A percentile compares a stretch with the other conserved stretches of the same genome.
These are phyloP conservation scores for Trichoderma sp. DNA, from an alignment of 2,329 filamentous ascomycete species.

Conservation along the genomic window DNA sequence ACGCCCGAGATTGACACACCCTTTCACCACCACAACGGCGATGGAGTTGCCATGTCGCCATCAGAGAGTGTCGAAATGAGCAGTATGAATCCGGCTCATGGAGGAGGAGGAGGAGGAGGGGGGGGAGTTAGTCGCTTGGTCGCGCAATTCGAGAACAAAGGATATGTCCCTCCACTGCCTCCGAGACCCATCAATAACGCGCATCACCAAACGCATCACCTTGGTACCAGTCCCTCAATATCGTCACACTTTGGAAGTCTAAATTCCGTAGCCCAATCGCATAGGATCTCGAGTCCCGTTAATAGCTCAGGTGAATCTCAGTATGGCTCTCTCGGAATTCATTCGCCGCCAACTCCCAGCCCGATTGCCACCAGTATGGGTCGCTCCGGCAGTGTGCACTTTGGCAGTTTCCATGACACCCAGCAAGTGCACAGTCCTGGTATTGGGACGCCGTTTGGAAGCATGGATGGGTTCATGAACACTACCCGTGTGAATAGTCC, in stretches of 20 bases:
- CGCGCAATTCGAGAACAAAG: conserved; percentile 46
- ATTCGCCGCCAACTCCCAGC: conserved; percentile 37
- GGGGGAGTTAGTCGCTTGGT: conserved; percentile 43
- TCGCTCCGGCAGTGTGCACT: conserved; percentile 36
- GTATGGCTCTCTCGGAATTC: conserved; percentile 36
- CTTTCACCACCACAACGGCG: conserved; percentile 34
- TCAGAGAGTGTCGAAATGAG: conserved; percentile 35
- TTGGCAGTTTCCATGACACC: conserved; percentile 38
- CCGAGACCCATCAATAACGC: conserved; percentile 38
- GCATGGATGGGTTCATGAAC: conserved; percentile 39
- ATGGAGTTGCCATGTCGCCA: conserved; percentile 23
- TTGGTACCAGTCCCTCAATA: conserved; percentile 32
- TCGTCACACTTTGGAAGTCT: conserved; percentile 40
- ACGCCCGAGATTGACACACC: conserved; percentile 35
- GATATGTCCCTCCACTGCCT: conserved; percentile 40
- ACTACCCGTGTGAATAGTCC: conserved; percentile 34
- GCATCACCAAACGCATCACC: conserved; percentile 34
- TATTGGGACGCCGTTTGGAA: conserved; percentile 36
- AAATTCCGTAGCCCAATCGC: conserved; percentile 30
- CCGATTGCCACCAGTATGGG: conserved; percentile 33
- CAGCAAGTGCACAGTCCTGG: conserved; percentile 35
- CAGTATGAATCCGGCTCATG: conserved; percentile 32
- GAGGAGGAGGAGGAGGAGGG: conserved; percentile 27
- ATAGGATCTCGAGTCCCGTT: conserved; percentile 39
- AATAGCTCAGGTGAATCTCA: conserved; percentile 37